Evolutionary conservation across 2,329 filamentous ascomycete genomes (phyloP).

Genomic region (Xylariomycetidae sp.): DNA sequence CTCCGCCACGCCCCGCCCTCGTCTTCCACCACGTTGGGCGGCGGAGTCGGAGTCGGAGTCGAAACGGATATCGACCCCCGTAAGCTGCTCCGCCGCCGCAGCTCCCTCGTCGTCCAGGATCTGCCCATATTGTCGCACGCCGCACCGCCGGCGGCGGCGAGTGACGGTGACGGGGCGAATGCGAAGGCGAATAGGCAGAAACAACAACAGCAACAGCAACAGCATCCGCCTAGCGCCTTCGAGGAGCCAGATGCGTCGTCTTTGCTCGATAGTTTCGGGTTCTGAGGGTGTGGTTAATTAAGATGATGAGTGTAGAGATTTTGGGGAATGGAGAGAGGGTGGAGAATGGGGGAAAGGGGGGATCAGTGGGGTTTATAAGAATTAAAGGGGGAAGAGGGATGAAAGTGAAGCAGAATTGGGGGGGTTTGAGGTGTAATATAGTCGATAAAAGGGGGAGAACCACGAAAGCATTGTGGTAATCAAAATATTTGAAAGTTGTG

Average conservation of each 20-base stretch:
- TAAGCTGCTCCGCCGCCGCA: slow-evolving; percentile 64
- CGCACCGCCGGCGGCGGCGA: slow-evolving; percentile 36
- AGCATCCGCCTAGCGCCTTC: slow-evolving; percentile 71
- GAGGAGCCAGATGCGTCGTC: slow-evolving; percentile 89
- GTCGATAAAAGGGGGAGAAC: too few relatives aligned
- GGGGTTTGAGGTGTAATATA: too few relatives aligned
- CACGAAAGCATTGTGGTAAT: too few relatives aligned
- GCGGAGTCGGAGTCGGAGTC: slow-evolving; percentile 41
- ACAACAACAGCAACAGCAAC: background rate
- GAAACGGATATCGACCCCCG: slow-evolving; percentile 65
- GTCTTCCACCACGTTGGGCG: slow-evolving; percentile 24
- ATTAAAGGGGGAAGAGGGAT: too few relatives aligned
- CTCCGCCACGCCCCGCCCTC: slow-evolving; percentile 41
- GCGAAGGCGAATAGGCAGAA: too few relatives aligned
- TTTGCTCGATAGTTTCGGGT: slow-evolving; percentile 88
- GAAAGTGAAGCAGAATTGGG: too few relatives aligned
- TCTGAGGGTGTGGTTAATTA: too few relatives aligned
- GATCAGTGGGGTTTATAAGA: too few relatives aligned
- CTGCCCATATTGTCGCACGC: slow-evolving; percentile 41
- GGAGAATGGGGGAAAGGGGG: too few relatives aligned
- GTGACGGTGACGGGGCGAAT: slow-evolving; percentile 25
- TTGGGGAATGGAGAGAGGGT: background rate
- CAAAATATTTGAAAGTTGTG: too few relatives aligned
- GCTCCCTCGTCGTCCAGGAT: slow-evolving; percentile 77
- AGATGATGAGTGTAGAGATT: too few relatives aligned